phyloP scores from a whole-genome alignment of 495 filamentous ascomycete species.

The Penicillium crystallinum region DNA sequence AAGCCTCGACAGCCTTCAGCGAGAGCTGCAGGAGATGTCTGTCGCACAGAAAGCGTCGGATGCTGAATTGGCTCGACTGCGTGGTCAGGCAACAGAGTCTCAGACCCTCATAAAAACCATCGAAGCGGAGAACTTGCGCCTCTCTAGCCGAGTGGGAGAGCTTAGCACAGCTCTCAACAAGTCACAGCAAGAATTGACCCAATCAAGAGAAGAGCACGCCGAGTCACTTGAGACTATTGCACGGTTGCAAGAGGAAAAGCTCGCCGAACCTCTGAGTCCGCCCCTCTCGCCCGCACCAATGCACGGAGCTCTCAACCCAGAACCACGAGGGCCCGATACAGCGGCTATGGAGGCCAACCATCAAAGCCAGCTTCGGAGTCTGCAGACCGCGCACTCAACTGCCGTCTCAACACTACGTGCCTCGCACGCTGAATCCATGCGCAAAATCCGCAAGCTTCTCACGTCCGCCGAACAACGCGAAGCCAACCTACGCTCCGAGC shows the following conservation, averaged over 20 bases:
- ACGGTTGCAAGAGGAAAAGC: conserved; percentile 80
- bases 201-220: conserved; percentile 33
- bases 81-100: conserved; percentile 38
- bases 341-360: conserved; percentile 31
- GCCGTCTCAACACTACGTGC: conserved; percentile 36
- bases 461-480: conserved; percentile 41
- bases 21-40: conserved; percentile 24
- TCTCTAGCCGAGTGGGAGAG: conserved; percentile 31
- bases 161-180: conserved; percentile 32
- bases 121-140: conserved; percentile 43
- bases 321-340: conserved; percentile 4
- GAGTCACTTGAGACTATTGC: conserved; percentile 66
- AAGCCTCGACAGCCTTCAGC: conserved; percentile 28
- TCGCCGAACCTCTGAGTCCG: conserved; percentile 25
- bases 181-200: conserved; percentile 29
- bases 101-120: conserved; percentile 41
- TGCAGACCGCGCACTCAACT: conserved; percentile 35
- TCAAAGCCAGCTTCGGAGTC: conserved; percentile 35
- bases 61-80: conserved; percentile 28
- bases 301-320: conserved; percentile 6
- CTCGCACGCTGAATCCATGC: conserved; percentile 40
- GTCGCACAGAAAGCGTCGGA: conserved; percentile 30
- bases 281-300: conserved; percentile 22
- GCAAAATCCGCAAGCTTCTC: conserved; percentile 37
- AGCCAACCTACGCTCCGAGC: conserved; percentile 35